A percentile compares a stretch with the other conserved stretches of the same genome.
Evolutionary conservation across 164 flowering plant species (phyloP).

Genomic region (Tinospora cordifolia): DNA sequence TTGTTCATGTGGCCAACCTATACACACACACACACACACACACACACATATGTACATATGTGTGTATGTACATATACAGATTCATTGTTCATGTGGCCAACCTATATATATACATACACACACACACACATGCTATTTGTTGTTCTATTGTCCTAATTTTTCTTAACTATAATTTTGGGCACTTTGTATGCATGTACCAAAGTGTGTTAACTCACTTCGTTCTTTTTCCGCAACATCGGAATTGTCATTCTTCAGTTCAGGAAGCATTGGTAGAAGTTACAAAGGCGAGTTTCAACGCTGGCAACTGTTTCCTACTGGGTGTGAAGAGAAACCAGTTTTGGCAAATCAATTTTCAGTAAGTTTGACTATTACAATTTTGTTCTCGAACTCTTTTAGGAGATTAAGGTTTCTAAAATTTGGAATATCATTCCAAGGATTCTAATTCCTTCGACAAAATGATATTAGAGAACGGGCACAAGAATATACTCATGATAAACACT

Average conservation of each 20-base stretch:
- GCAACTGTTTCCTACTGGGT: slow-evolving; percentile 71
- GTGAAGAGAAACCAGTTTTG: slow-evolving; percentile 72
- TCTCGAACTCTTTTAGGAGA: no score
- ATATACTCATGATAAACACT: no score
- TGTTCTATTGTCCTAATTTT: background rate
- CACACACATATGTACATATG: no score
- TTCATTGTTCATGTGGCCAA: no score
- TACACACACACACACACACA: no score
- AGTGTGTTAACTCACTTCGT: background rate
- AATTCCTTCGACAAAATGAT: background rate
- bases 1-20: no score
- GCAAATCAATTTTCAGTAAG: slow-evolving; percentile 98
- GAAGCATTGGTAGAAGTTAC: slow-evolving; percentile 92
- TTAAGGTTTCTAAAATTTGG: background rate
- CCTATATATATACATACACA: no score
- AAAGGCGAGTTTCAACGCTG: slow-evolving; percentile 84
- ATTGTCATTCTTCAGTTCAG: slow-evolving; percentile 46
- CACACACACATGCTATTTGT: background rate
- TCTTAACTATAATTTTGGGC: background rate
- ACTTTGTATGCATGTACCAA: background rate
- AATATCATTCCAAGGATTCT: background rate
- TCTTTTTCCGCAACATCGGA: slow-evolving; percentile 5
- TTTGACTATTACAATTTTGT: slow-evolving; percentile 12
- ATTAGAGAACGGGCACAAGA: no score
- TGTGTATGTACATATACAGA: no score